A percentile compares a stretch with the other conserved stretches of the same genome.
phyloP scores from a whole-genome alignment of 768 basidiomycete genomes.

The Tricholoma sp. region DNA sequence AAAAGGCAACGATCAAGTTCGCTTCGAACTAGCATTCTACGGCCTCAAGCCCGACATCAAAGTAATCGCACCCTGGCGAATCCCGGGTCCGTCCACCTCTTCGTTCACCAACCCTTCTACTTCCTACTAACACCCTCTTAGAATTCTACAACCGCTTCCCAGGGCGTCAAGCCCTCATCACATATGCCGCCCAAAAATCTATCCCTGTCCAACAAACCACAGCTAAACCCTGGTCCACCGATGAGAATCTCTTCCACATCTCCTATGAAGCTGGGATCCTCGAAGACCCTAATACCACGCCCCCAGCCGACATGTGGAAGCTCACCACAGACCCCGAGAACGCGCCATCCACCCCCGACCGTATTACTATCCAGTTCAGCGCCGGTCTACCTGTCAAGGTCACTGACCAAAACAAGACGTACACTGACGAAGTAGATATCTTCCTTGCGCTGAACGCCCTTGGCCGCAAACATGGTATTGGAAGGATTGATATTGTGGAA shows the following conservation, averaged over 20 bases:
- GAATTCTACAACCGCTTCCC: constrained; percentile 98
- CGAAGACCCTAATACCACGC: constrained; percentile 93
- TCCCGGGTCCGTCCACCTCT: constrained; percentile 58
- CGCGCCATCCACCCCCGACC: constrained; percentile 76
- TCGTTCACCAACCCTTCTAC: neutral
- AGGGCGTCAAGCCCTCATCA: constrained; percentile 89
- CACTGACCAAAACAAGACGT: constrained; percentile 46
- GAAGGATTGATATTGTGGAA: constrained; percentile 98
- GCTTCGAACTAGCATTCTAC: constrained; percentile 98
- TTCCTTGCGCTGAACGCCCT: constrained; percentile 89
- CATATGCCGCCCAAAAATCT: constrained; percentile 78
- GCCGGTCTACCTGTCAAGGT: constrained; percentile 86
- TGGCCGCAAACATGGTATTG: constrained; percentile 92
- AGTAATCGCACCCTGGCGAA: constrained; percentile 97
- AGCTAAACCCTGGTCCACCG: constrained; percentile 98
- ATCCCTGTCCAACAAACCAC: constrained; percentile 95
- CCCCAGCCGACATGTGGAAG: constrained; percentile 99
- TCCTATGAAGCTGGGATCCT: constrained; percentile 99
- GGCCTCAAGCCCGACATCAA: constrained; percentile 98
- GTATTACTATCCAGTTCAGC: constrained; percentile 80
- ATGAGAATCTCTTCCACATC: constrained; percentile 99
- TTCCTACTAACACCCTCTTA: constrained; percentile 20
- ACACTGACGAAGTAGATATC: constrained; percentile 93
- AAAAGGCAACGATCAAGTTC: constrained; percentile 99
- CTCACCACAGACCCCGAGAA: constrained; percentile 79